Base-by-base conservation (phyloP, 805 yeast species). In the Pichia phayaonensis region DNA sequence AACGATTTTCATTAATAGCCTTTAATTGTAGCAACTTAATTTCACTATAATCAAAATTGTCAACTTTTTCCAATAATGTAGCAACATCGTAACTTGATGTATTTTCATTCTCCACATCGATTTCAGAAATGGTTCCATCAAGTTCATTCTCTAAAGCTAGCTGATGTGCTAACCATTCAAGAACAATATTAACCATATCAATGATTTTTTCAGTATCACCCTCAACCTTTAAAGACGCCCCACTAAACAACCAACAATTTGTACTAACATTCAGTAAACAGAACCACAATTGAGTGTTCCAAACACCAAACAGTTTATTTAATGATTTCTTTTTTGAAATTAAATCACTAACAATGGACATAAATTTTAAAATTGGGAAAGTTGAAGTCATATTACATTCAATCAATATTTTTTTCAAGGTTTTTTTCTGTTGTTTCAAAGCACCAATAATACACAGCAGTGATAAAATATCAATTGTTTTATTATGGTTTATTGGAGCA, bases 1-100 rank as follows among this genome's bases (percentile, higher is more conserved):
- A 53, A 24, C 76, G 76, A 0, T 56, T 42, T 8, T 55, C 54
- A 55, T 74, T 77, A 42, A 76, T 58, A 12, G 65, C 63, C 16
- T 64, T 56, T 22, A 84, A 67, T 63, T 87, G 95, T 21, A 65
- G 64, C 45, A 70, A 70, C 59, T 89, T 77, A 49, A 84, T 67
- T 16, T 73, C 72, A 1, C 71, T 73, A 57, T 77, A 79, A 10
- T 76, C 51, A 11, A 58, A 49, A 34, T 53, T 54, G 26, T 52
- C 47, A 10, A 55, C 46, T 24, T 51, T 53, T n/a, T 52, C 55
- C 20, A 54, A 41, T 15, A 58, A 42, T 12, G 34, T 18, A 18
- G 29, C 26, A 15, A 50, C 38, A 29, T 52, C 49, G 42, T 45
- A 47, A 43, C 45, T 46, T 13, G 26, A 12, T 10, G 3, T 11